A percentile compares a stretch with the other conserved stretches of the same genome.
Evolutionary conservation across 805 yeast genomes (phyloP).

Genomic region (Lachancea waltii): DNA sequence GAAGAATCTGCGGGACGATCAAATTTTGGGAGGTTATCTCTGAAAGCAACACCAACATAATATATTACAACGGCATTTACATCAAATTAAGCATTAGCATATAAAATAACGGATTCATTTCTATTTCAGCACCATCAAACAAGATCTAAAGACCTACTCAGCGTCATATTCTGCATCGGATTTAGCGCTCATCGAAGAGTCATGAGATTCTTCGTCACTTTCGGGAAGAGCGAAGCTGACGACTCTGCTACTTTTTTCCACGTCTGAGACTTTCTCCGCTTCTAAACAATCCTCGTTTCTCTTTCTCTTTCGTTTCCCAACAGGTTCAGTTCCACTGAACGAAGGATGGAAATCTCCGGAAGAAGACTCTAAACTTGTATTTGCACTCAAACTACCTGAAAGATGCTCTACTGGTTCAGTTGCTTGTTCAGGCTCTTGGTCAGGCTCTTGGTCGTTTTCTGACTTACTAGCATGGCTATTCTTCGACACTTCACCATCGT

Average conservation of each 20-base stretch:
- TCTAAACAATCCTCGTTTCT: background rate
- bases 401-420: too few species aligned
- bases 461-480: background rate
- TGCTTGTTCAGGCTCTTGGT: background rate
- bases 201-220: background rate
- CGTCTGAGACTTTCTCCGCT: constrained; percentile 2
- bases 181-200: background rate
- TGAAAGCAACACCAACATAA: constrained; percentile 10
- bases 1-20: constrained; percentile 56
- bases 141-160: background rate
- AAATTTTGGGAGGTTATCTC: constrained; percentile 44
- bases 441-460: background rate
- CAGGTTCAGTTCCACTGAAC: background rate
- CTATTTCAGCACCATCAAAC: too few species aligned
- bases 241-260: constrained; percentile 2
- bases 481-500: background rate
- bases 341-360: too few species aligned
- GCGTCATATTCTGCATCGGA: background rate
- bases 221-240: constrained; percentile 10
- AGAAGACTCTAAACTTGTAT: too few species aligned
- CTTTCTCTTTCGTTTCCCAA: constrained; percentile 4
- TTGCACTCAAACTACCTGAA: too few species aligned
- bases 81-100: constrained; percentile 4
- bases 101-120: too few species aligned
- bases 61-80: too few species aligned